phyloP scores from a whole-genome alignment of 2,329 filamentous ascomycete genomes.

The Pleoardoris graminearum region DNA sequence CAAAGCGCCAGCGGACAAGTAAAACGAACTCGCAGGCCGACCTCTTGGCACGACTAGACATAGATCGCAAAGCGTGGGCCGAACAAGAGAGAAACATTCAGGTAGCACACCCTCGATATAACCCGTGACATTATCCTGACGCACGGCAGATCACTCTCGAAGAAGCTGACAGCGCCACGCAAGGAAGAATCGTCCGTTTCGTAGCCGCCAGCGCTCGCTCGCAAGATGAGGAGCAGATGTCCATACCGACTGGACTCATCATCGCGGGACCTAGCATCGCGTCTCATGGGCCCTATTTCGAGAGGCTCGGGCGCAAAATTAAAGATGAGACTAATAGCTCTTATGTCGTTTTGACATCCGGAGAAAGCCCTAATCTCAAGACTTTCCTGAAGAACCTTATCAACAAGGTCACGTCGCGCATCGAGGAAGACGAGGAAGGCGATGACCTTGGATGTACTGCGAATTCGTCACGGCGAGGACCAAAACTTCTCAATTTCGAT shows the following conservation, averaged over 20 bases:
- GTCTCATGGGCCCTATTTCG: conserved; percentile 73
- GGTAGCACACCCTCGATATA: conserved; percentile 39
- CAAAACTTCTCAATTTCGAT: conserved; percentile 76
- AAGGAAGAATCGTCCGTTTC: conserved; percentile 46
- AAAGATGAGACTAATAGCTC: conserved; percentile 52
- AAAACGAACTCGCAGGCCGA: conserved; percentile 29
- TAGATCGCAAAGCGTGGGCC: conserved; percentile 68
- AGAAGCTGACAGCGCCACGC: conserved; percentile 45
- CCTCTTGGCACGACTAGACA: conserved; percentile 56
- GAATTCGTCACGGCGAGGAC: conserved; percentile 53
- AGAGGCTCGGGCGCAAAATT: conserved; percentile 60
- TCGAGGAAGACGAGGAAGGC: conserved; percentile 60
- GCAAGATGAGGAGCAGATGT: conserved; percentile 41
- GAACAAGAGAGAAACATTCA: conserved; percentile 66
- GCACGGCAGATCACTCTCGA: conserved; percentile 40
- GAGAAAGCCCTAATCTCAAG: conserved; percentile 74
- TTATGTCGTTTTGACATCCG: conserved; percentile 69
- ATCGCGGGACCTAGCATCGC: conserved; percentile 79
- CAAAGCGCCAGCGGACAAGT: conserved; percentile 48
- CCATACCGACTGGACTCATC: conserved; percentile 71
- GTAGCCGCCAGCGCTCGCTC: conserved; percentile 34
- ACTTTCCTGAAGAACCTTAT: conserved; percentile 73
- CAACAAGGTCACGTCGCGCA: conserved; percentile 61
- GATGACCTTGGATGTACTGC: conserved; percentile 25
- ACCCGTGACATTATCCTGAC: conserved; percentile 13